Base-by-base conservation (phyloP, 2,329 filamentous ascomycete genomes). In the Fusarium sp. region DNA sequence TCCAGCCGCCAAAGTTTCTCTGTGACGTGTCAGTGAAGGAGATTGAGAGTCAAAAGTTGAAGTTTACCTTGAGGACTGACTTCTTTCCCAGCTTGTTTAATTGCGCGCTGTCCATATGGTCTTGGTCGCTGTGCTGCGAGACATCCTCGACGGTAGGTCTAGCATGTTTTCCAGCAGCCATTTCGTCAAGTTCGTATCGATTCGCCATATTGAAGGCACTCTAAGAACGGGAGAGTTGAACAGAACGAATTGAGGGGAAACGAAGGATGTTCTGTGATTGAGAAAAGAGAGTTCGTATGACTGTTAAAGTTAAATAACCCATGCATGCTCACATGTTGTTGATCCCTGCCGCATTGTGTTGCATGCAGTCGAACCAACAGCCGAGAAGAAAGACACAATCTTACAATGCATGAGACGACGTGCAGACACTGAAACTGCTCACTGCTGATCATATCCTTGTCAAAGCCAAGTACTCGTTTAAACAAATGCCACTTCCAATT, bases 1-100 rank as follows among this genome's bases (percentile, higher is more conserved):
- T 76, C 62, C 71, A 61, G 20, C 71, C 70, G 7, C 74, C 59
- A 51, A 76, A 76, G 54, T 74, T 76, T 30, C 74, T 57, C 73
- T 76, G 9, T 2, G 10, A 3, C 6, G 14, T 45, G 15, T 64
- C 16, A 64, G 27, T 34, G 16, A 5, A 16, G 12, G 7, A 2
- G 8, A 4, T 20, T 11, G n/a, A 16, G 12, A 34, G 1, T 34
- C 15, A 3, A 4, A 5, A 1, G 7, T 14, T 15, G 29, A 9
- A 0, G 18, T 8, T n/a, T 20, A 65, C 62, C 60, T 59, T 65
- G 27, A 65, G 53, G 0, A 65, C 62, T 16, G 62, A 65, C 24
- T 65, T 65, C 45, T 65, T 65, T 14, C 62, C 62, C 0, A 65
- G 45, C 16, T 51, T 66, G 9, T 63, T 63, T 51, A 76, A 49